Evolutionary conservation across 176 grass and related monocot genomes (phyloP), one percentile per base, ranked within the genome.

Genomic region (Dactylis glomerata): DNA sequence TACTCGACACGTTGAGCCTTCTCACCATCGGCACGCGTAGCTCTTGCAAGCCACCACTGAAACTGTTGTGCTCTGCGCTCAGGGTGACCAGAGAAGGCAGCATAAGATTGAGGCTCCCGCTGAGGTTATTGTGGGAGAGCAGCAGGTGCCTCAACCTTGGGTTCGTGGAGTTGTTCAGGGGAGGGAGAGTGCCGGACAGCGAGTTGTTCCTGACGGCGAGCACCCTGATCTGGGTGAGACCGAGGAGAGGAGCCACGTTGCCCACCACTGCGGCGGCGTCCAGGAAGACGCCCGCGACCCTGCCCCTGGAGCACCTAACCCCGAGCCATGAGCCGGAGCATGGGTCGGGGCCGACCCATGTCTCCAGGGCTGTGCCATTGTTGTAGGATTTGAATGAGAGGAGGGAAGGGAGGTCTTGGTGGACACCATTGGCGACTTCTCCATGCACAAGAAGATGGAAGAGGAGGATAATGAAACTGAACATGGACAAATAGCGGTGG

Each of bases 271-370:
- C 81, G 5, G 84, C 82, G 44, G 81, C 26, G 75, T 94, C 86
- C 32, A 94, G 38, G 80, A 86, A 91, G 70, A 94, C 41, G 7
- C 84, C 83, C 2, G 58, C 77, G 9, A 94, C 92, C 51, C 89
- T 84, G 10, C 89, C 76, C 68, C 56, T 63, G 79, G 36, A 79
- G 84, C 92, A 94, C 36, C 73, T 70, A 46, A 91, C 49, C 8
- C 89, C 92, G 30, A 78, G 11, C 92, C 92, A 94, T 12, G 77
- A 10, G 20, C 89, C 89, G 22, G 86, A 87, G 84, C 92, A 94
- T 50, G 92, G 89, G 79, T 89, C 44, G 31, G 51, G 15, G 61
- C 92, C 92, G 66, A 49, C 66, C 92, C 92, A 94, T 10, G 56
- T 79, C 24, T 27, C 40, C 84, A 94, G 55, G 1, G 73, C 76